These are phyloP conservation scores for Chrysanthemum lavandulifolium DNA, from an alignment of 129 eudicot species.

Conservation along the genomic window DNA sequence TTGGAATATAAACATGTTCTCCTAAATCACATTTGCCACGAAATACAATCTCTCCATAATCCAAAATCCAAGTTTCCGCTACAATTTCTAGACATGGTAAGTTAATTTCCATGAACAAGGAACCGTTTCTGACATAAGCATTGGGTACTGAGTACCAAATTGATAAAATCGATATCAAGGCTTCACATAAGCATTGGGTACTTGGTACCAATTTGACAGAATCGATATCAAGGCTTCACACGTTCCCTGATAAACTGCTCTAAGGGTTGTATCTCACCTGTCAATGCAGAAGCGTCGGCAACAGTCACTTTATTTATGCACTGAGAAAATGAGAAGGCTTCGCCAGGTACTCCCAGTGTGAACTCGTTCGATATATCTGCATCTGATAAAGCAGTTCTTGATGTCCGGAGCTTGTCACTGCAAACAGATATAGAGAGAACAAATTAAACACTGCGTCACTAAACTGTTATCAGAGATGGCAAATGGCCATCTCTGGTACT, in stretches of 20 bases:
- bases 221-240: constrained; percentile 48
- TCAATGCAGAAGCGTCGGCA: constrained; percentile 59
- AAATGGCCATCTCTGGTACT: too few relatives aligned
- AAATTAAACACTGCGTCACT: not conserved
- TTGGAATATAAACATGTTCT: constrained; percentile 11
- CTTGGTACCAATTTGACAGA: not conserved
- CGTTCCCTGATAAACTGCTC: constrained; percentile 68
- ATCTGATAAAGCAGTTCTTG: constrained; percentile 75
- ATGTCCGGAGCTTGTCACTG: constrained; percentile 88
- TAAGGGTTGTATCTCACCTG: constrained; percentile 61
- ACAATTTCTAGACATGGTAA: constrained; percentile 2
- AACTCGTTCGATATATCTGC: constrained; percentile 75
- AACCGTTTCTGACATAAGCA: not conserved
- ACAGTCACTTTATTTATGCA: constrained; percentile 75
- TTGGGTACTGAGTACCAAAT: too few relatives aligned
- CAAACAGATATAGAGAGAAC: not conserved
- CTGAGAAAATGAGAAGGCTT: constrained; percentile 72
- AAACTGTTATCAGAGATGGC: too few relatives aligned
- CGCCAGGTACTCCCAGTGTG: constrained; percentile 80
- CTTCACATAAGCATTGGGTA: constrained; percentile 24
- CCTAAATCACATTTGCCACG: constrained; percentile 15
- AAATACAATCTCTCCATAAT: constrained; percentile 9
- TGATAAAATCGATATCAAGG: constrained; percentile 35
- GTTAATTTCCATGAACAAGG: constrained; percentile 11
- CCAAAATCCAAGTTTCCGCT: constrained; percentile 1